A percentile compares a stretch with the other conserved stretches of the same genome.
Conservation (phyloP, 345 rosid species). For the Gossypium ekmanianum region DNA sequence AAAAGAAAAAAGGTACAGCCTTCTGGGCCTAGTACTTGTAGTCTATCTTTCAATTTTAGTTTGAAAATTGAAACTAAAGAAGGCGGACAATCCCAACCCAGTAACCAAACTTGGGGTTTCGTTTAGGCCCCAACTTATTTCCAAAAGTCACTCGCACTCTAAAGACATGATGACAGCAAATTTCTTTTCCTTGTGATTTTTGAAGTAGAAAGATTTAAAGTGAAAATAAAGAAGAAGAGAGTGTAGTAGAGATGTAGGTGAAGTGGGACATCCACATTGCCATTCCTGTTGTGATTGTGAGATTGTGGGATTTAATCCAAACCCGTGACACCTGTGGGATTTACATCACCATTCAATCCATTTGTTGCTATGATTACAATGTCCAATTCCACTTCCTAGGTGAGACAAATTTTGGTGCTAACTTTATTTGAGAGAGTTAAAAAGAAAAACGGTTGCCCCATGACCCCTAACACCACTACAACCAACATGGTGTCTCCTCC, state of each 20-base stretch:
- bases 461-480: too few relatives aligned
- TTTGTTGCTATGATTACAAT: conserved; percentile 2
- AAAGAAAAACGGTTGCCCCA: neutral
- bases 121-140: neutral
- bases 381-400: neutral
- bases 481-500: too few relatives aligned
- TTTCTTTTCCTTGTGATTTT: neutral
- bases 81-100: neutral
- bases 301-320: neutral
- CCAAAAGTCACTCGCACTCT: neutral
- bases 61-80: neutral
- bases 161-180: neutral
- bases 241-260: too few relatives aligned
- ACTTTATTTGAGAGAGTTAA: neutral
- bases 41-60: too few relatives aligned
- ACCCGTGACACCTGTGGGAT: neutral
- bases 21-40: neutral
- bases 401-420: conserved; percentile 13
- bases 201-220: neutral
- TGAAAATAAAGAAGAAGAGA: neutral
- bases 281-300: too few relatives aligned
- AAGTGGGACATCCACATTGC: too few relatives aligned
- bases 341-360: neutral
- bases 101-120: neutral
- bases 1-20: neutral